A percentile compares a stretch with the other conserved stretches of the same genome.
Conservation (phyloP, 768 basidiomycete species). For the Suillus placidus region DNA sequence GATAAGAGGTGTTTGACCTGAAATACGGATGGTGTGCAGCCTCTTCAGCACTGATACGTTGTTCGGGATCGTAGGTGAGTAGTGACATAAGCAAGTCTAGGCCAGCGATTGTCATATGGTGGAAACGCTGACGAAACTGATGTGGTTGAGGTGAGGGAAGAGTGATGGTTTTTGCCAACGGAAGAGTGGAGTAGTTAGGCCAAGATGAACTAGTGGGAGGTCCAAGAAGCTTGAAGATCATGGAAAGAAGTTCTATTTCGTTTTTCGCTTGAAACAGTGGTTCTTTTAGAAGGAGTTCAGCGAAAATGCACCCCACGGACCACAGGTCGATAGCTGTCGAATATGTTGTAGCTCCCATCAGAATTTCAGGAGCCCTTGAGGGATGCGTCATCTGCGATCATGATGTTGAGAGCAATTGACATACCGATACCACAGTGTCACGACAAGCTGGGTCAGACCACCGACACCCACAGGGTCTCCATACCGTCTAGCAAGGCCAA, state of each 20-base stretch:
- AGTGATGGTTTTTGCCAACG: constrained; percentile 77
- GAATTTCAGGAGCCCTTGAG: constrained; percentile 87
- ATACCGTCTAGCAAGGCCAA: constrained; percentile 92
- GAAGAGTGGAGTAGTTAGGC: constrained; percentile 82
- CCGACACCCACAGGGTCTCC: constrained; percentile 96
- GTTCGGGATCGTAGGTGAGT: constrained; percentile 86
- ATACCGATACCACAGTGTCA: constrained; percentile 98
- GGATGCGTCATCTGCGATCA: constrained; percentile 18
- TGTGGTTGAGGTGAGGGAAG: constrained; percentile 74
- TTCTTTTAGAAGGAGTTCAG: constrained; percentile 92
- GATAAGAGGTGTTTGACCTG: constrained; percentile 47
- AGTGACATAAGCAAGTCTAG: constrained; percentile 82
- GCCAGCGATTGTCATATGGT: constrained; percentile 79
- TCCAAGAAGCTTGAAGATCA: constrained; percentile 95
- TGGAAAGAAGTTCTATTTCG: constrained; percentile 88
- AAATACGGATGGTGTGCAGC: constrained; percentile 93
- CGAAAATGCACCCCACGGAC: constrained; percentile 99
- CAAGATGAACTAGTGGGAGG: constrained; percentile 86
- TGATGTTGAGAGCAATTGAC: constrained; percentile 31
- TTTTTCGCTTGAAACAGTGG: constrained; percentile 97
- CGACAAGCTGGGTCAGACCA: constrained; percentile 97
- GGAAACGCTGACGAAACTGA: constrained; percentile 85
- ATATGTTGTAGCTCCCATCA: constrained; percentile 91
- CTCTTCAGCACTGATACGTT: constrained; percentile 86
- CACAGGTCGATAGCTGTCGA: constrained; percentile 97